Evolutionary conservation across 2,329 filamentous ascomycete genomes (phyloP).

Genomic region (Geosmithia morbida): DNA sequence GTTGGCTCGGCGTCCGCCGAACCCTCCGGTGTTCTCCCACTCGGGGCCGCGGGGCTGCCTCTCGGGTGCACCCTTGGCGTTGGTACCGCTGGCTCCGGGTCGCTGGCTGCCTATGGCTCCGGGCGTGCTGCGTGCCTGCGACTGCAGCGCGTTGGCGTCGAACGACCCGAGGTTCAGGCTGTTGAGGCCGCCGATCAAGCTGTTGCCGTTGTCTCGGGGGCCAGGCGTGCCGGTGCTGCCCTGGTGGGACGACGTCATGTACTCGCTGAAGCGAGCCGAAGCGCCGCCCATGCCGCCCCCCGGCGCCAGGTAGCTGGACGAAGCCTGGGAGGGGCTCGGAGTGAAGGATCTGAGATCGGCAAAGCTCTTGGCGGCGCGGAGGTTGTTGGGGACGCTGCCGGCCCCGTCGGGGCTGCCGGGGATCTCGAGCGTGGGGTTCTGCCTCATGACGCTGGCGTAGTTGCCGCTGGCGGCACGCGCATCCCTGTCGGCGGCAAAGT

Average conservation of each 20-base stretch:
- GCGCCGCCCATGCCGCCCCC: conserved; percentile 31
- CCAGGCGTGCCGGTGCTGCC: conserved; percentile 21
- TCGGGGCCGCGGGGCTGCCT: conserved; percentile 50
- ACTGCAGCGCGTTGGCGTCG: conserved; percentile 25
- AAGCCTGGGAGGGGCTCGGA: conserved; percentile 75
- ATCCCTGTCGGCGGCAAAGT: conserved; percentile 74
- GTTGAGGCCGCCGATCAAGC: conserved; percentile 32
- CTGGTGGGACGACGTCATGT: conserved; percentile 20
- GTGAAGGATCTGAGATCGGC: conserved; percentile 91
- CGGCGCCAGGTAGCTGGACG: conserved; percentile 56
- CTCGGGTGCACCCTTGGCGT: conserved; percentile 35
- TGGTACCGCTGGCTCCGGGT: conserved; percentile 31
- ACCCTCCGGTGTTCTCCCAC: conserved; percentile 41
- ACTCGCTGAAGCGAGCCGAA: conserved; percentile 29
- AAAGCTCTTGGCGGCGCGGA: conserved; percentile 91
- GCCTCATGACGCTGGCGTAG: conserved; percentile 60
- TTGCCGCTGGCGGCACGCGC: conserved; percentile 50
- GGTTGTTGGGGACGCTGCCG: conserved; percentile 52
- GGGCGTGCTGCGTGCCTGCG: conserved; percentile 28
- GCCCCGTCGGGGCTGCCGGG: conserved; percentile 59
- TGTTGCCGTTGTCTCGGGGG: conserved; percentile 21
- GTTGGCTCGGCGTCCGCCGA: conserved; percentile 39
- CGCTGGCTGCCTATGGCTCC: conserved; percentile 54
- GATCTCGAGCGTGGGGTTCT: conserved; percentile 73
- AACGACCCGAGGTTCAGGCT: conserved; percentile 36